These are phyloP conservation scores for Phytophthora agathidicida DNA, from an alignment of 352 stramenopile genomes.

Conservation along the genomic window DNA sequence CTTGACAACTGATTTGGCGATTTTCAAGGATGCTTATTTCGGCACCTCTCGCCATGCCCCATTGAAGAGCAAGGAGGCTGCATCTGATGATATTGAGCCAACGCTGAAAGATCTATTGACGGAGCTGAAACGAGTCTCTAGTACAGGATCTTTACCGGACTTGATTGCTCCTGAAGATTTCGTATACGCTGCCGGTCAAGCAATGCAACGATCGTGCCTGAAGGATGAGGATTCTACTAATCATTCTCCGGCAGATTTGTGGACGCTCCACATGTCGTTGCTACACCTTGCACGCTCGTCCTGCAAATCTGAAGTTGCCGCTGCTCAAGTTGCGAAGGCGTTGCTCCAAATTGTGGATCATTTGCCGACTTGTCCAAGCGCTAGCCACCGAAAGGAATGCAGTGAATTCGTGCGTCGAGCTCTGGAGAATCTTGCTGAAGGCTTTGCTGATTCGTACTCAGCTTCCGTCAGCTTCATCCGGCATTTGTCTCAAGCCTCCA, in stretches of 20 bases:
- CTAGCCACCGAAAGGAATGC: conserved; percentile 49
- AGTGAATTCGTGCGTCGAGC: conserved; percentile 50
- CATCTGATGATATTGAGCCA: not conserved
- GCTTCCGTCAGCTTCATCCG: conserved; percentile 43
- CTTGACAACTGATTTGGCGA: conserved; percentile 15
- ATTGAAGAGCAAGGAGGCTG: not conserved
- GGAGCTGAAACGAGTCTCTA: conserved; percentile 30
- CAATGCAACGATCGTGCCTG: conserved; percentile 15
- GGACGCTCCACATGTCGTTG: conserved; percentile 52
- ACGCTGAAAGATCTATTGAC: conserved; percentile 15
- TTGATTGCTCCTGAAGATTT: conserved; percentile 30
- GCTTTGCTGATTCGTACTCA: conserved; percentile 39
- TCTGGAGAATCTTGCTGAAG: conserved; percentile 44
- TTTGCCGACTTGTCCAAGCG: conserved; percentile 38
- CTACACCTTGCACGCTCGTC: conserved; percentile 52
- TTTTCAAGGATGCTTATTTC: conserved; percentile 34
- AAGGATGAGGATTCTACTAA: not conserved
- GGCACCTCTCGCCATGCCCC: not conserved
- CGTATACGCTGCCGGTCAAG: conserved; percentile 28
- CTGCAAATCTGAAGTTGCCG: conserved; percentile 50
- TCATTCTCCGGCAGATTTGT: conserved; percentile 33
- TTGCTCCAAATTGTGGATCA: conserved; percentile 57
- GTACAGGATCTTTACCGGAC: conserved; percentile 12
- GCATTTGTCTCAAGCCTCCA: conserved; percentile 34
- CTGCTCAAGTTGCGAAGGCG: conserved; percentile 41